phyloP scores from a whole-genome alignment of 257 asterid species.

The Solanum chiquidenum region DNA sequence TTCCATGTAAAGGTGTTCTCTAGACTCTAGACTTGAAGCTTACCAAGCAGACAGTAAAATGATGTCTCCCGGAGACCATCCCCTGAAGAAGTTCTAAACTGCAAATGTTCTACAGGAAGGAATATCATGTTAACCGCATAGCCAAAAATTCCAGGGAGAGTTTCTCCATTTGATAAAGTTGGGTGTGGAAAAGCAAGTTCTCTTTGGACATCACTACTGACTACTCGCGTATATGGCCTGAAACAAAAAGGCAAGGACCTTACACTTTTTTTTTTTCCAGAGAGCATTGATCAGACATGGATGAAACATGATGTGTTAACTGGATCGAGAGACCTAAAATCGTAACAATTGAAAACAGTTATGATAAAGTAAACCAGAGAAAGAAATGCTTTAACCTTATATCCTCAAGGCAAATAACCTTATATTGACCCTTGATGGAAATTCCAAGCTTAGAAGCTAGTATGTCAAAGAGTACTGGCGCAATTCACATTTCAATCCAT shows the following conservation, averaged over 20 bases:
- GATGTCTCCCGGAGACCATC: conserved; percentile 43
- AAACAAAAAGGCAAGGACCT: not conserved
- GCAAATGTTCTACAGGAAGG: conserved; percentile 7
- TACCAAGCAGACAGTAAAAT: conserved; percentile 45
- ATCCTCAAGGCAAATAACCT: conserved; percentile 37
- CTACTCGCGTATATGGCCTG: conserved; percentile 17
- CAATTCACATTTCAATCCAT: conserved; percentile 1
- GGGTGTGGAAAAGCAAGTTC: conserved; percentile 29
- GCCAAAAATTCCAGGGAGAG: conserved; percentile 41
- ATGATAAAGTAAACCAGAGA: not conserved
- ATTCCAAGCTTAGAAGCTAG: conserved; percentile 18
- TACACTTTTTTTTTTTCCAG: not conserved
- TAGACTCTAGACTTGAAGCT: conserved; percentile 55
- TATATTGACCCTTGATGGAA: conserved; percentile 16
- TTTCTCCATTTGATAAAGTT: conserved; percentile 21
- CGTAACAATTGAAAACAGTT: not conserved
- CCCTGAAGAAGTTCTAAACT: conserved; percentile 27
- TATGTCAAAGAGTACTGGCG: conserved; percentile 7
- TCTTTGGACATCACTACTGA: conserved; percentile 14
- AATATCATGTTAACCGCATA: conserved; percentile 43
- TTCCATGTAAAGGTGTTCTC: conserved; percentile 33
- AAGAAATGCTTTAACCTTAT: conserved; percentile 26
- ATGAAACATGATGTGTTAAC: not conserved
- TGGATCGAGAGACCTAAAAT: not conserved
- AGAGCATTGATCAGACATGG: not conserved